phyloP scores from a whole-genome alignment of 306 rosid species.

The Cicer judaicum region DNA sequence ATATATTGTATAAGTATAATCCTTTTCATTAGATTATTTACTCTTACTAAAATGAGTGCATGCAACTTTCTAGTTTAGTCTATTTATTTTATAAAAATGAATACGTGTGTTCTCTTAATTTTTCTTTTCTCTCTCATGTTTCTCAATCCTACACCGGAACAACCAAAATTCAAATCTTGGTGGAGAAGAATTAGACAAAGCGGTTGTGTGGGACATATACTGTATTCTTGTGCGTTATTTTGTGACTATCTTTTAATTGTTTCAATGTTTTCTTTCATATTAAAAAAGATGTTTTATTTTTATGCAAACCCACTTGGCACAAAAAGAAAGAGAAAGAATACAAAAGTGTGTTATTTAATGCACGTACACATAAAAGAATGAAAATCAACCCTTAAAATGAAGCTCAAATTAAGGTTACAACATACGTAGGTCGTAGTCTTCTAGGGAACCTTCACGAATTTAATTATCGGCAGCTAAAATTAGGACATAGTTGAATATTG shows the following conservation, averaged over 20 bases:
- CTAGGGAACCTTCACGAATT: slow-evolving; percentile 29
- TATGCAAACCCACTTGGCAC: neutral
- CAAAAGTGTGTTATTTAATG: neutral
- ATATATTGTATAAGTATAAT: no score
- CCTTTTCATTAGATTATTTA: no score
- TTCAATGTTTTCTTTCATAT: neutral
- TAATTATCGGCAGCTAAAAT: neutral
- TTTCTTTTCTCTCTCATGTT: no score
- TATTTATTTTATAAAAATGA: no score
- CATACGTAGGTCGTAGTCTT: neutral
- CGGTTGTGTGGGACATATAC: neutral
- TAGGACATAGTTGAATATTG: neutral
- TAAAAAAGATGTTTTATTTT: neutral
- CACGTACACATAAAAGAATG: neutral
- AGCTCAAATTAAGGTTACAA: neutral
- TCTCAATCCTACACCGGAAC: no score
- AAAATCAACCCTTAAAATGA: neutral
- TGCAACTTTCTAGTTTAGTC: no score
- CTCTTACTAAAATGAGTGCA: no score
- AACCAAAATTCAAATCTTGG: neutral
- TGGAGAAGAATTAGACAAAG: neutral
- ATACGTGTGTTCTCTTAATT: no score
- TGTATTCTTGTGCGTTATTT: neutral
- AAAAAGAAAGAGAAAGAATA: neutral
- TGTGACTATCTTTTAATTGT: neutral